Conservation (phyloP, 208 protist species). For the Angomonas ambiguus region DNA sequence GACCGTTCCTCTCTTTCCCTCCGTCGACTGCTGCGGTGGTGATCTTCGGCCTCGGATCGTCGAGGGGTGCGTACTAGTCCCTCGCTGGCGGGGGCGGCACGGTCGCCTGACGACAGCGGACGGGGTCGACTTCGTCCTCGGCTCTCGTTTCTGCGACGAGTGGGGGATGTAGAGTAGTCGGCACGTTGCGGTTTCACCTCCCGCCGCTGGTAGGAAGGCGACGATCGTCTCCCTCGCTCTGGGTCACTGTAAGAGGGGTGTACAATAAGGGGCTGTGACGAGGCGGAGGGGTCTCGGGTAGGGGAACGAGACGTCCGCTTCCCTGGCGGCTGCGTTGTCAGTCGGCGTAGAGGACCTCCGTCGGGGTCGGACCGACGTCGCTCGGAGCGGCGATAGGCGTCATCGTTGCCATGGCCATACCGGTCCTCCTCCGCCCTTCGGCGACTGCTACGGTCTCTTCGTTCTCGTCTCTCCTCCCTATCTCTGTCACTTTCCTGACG, state of each 20-base stretch:
- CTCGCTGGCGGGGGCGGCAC: no score
- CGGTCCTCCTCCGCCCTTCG: not conserved
- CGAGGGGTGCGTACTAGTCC: no score
- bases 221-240: not conserved
- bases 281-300: constrained; percentile 15
- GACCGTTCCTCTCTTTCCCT: no score
- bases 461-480: not conserved
- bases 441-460: not conserved
- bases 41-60: not conserved
- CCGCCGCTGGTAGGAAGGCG: no score
- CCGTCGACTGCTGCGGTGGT: no score
- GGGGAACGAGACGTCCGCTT: not conserved
- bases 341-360: constrained; percentile 8
- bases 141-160: no score
- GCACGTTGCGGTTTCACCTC: no score
- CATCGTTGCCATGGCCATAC: not conserved
- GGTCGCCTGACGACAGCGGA: not conserved
- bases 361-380: not conserved
- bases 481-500: not conserved
- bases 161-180: no score
- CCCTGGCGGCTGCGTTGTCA: constrained; percentile 15
- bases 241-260: not conserved
- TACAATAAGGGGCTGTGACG: no score
- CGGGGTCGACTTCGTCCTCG: not conserved
- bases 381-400: not conserved